Base-by-base conservation (phyloP, 495 filamentous ascomycete species). In the Jackrogersella minutella region DNA sequence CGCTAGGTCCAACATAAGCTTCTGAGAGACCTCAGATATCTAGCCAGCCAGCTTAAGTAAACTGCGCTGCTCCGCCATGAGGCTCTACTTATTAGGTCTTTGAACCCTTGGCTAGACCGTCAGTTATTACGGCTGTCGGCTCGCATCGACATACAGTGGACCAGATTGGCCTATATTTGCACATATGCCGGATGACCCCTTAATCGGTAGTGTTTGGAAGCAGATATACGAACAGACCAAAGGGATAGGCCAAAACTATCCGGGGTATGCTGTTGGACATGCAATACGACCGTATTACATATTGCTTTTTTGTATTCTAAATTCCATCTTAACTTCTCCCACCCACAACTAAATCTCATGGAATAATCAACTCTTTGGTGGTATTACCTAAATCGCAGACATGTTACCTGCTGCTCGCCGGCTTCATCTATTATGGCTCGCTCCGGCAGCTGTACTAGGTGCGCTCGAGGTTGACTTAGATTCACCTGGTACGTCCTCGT, bases 391-490 rank as follows among this genome's bases (percentile, higher is more conserved):
- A 28, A 13, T 22, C 17, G 52, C n/a, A 44, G 47, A 62, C 2
- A 68, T 73, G 68, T 40, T 46, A 22, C 44, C 50, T 19, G 39
- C 53, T 49, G 10, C 57, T 24, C 40, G 40, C 17, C 28, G 43
- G 56, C 52, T 66, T 46, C 55, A 61, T 11, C 5, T 69, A 44
- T 39, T 73, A 57, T 64, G 68, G 50, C 64, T 73, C 30, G 62
- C 65, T 61, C 71, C 71, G 58, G 58, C 69, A 11, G 62, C 40
- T 13, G 71, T 71, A 0, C 57, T 62, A 44, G 72, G 63, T 31
- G 72, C 72, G 14, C 61, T 74, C 13, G 60, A 73, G 34, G 72
- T 73, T n/a, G 58, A 74, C 53, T 39, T 74, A 24, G 46, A 53
- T 16, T 70, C 67, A 1, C 46, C 43, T 60, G 72, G 72, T 74